Evolutionary conservation across 2,329 filamentous ascomycete genomes (phyloP), one percentile per base, ranked within the genome.

Genomic region (Tolypocladium paradoxum): DNA sequence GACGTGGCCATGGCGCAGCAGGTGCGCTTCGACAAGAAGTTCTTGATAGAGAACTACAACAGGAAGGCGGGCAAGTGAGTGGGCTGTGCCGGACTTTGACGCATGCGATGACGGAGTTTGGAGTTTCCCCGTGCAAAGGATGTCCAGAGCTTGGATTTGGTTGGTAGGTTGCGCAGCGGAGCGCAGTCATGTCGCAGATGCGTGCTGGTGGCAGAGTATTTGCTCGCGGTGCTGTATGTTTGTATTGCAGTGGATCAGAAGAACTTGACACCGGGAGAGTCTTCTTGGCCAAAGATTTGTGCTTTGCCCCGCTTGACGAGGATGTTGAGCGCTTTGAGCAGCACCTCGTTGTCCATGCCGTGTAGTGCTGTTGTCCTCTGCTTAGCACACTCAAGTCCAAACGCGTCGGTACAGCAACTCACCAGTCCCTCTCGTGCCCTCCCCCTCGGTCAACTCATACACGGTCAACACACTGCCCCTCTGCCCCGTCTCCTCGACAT

Each of bases 261-360:
- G 74, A 99, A 97, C 74, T 99, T 99, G 59, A 97, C 90, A 63
- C 93, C 93, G 64, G 88, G 83, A 56, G 88, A 87, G 66, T 92
- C 90, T 63, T 92, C 90, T 52, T 83, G 81, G 35, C 92, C 92
- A 72, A 99, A 97, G 29, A 97, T 83, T 70, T 97, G 92, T 16
- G 91, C 92, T 72, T 88, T 95, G 60, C 90, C 90, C 57, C 86
- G 81, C 76, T 95, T 96, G 36, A 95, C 91, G 49, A 96, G 77
- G 49, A 93, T 76, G 55, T 82, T 80, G 49, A 99, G 76, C 37
- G 88, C 86, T 68, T 86, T 90, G 60, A 87, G 80, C 63, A 99
- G 76, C 56, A 96, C 69, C 27, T 90, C 88, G 47, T 78, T 76
- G 65, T 97, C 91, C 75, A 99, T 87, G n/a, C 88, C 88, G 68